Evolutionary conservation across 345 rosid species (phyloP).

Genomic region (Turritis glabra): DNA sequence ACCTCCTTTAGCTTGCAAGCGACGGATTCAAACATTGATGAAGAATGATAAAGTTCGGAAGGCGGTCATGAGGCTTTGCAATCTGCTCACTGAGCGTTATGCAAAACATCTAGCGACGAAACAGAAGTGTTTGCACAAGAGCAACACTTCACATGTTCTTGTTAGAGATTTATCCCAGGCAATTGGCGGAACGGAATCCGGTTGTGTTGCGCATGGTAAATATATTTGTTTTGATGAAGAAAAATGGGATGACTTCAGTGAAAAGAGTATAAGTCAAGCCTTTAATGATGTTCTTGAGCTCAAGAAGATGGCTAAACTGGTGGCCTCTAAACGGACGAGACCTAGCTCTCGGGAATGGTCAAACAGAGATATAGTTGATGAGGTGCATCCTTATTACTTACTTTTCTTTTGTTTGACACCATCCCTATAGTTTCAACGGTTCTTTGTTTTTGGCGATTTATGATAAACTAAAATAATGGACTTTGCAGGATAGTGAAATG

Average conservation of each 20-base stretch:
- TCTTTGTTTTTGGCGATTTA: constrained; percentile 1
- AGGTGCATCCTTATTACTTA: constrained; percentile 41
- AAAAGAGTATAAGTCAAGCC: constrained; percentile 52
- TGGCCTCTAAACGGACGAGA: constrained; percentile 48
- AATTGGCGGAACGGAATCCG: constrained; percentile 24
- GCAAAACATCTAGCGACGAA: constrained; percentile 58
- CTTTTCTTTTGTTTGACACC: constrained; percentile 17
- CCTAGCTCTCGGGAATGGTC: constrained; percentile 54
- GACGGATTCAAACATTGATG: constrained; percentile 63
- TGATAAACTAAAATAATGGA: constrained; percentile 23
- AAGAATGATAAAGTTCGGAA: constrained; percentile 58
- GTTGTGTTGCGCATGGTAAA: constrained; percentile 39
- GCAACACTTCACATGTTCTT: constrained; percentile 40
- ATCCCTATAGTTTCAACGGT: constrained; percentile 13
- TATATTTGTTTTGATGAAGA: constrained; percentile 46
- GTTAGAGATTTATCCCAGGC: constrained; percentile 23
- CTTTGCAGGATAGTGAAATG: constrained; percentile 44
- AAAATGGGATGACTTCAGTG: constrained; percentile 84
- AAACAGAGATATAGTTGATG: constrained; percentile 46
- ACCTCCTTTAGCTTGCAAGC: constrained; percentile 57
- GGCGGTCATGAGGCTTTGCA: constrained; percentile 76
- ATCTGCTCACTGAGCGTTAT: constrained; percentile 70
- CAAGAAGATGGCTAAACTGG: constrained; percentile 68
- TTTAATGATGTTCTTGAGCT: constrained; percentile 64
- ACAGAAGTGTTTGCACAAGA: constrained; percentile 41